Percentiles rank a stretch among this genome's conserved stretches.
Conservation (phyloP, 164 flowering plant species). For the Kalanchoe fedtschenkoi region DNA sequence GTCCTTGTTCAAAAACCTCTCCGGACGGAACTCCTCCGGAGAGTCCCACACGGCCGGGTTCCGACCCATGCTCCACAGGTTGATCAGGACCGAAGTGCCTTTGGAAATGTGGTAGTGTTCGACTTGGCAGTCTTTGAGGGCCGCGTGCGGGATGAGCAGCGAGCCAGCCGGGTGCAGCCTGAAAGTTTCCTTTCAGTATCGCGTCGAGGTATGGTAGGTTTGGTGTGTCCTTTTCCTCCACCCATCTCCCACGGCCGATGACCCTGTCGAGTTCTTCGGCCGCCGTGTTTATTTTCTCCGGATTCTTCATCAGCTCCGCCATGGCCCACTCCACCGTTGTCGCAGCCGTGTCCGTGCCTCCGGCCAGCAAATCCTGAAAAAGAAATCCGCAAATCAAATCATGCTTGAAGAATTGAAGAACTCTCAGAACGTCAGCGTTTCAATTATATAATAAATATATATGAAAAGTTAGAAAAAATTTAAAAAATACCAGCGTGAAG, state of each 20-base stretch:
- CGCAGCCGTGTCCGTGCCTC: constrained; percentile 69
- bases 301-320: constrained; percentile 18
- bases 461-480: not conserved
- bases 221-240: constrained; percentile 15
- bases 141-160: constrained; percentile 8
- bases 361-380: constrained; percentile 56
- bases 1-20: constrained; percentile 14
- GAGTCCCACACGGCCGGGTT: constrained; percentile 15
- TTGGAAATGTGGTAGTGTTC: constrained; percentile 12
- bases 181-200: constrained; percentile 17
- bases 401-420: too few relatives aligned
- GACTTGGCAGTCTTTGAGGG: constrained; percentile 14
- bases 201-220: constrained; percentile 16
- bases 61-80: constrained; percentile 17
- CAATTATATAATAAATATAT: not conserved
- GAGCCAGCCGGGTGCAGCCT: constrained; percentile 14
- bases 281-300: constrained; percentile 13
- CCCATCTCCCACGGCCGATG: constrained; percentile 15
- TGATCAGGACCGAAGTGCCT: constrained; percentile 14
- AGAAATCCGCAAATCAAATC: too few relatives aligned
- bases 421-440: not conserved
- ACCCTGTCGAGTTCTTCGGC: constrained; percentile 17
- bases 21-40: constrained; percentile 15
- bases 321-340: constrained; percentile 68
- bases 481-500: constrained; percentile 39